Evolutionary conservation across 306 rosid species (phyloP).

Genomic region (Rosa persica): DNA sequence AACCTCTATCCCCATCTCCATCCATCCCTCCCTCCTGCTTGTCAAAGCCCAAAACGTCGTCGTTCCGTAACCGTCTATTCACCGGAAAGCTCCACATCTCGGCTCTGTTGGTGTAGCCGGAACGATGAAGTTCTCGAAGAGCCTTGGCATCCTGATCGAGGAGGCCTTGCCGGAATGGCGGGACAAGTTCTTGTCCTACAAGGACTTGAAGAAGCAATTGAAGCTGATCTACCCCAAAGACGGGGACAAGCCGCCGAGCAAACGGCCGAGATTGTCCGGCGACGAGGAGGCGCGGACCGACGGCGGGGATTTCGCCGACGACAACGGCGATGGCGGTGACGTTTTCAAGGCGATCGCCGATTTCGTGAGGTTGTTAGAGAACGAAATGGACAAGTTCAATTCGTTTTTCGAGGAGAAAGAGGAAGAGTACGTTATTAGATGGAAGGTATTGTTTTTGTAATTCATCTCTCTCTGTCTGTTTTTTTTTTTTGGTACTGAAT

Average conservation of each 20-base stretch:
- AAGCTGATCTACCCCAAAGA: constrained; percentile 57
- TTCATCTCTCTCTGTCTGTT: neutral
- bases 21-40: neutral
- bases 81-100: neutral
- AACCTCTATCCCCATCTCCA: neutral
- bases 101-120: neutral
- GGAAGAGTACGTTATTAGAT: constrained; percentile 63
- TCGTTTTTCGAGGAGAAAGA: constrained; percentile 62
- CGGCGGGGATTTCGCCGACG: constrained; percentile 2
- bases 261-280: constrained; percentile 38
- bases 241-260: constrained; percentile 30
- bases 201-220: constrained; percentile 72
- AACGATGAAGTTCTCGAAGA: constrained; percentile 82
- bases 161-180: constrained; percentile 82
- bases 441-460: constrained; percentile 47
- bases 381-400: constrained; percentile 74
- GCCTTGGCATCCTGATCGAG: constrained; percentile 63
- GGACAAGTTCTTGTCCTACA: constrained; percentile 77
- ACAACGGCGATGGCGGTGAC: constrained; percentile 12
- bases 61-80: neutral
- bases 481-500: neutral
- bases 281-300: constrained; percentile 13
- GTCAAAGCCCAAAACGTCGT: neutral
- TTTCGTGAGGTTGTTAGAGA: constrained; percentile 58
- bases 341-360: constrained; percentile 47